phyloP scores from a whole-genome alignment of 1,284 basidiomycete species.

The Pterula multifida region DNA sequence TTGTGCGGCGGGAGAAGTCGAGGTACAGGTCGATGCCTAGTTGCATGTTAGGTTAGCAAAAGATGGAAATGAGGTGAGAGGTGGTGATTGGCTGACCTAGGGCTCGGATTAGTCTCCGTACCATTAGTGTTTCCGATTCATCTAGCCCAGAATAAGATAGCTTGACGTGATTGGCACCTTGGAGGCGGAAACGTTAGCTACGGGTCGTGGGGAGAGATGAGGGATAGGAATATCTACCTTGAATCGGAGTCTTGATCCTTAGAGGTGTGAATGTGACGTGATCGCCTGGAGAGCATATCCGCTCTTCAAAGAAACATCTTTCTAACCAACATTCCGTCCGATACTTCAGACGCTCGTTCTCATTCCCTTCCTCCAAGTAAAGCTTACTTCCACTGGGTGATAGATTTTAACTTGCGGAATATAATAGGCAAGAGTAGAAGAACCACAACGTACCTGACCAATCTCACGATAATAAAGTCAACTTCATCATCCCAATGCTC shows the following conservation, averaged over 20 bases:
- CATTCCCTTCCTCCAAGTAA: constrained; percentile 38
- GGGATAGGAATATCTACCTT: constrained; percentile 24
- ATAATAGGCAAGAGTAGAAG: not conserved
- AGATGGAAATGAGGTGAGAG: constrained; percentile 1
- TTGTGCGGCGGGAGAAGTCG: constrained; percentile 48
- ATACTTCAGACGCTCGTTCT: constrained; percentile 34
- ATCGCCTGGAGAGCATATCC: constrained; percentile 44
- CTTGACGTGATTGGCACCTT: constrained; percentile 38
- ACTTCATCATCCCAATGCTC: constrained; percentile 29
- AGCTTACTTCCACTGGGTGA: constrained; percentile 46
- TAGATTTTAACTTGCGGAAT: not conserved
- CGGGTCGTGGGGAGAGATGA: not conserved
- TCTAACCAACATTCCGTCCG: constrained; percentile 80
- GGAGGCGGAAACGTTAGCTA: constrained; percentile 6
- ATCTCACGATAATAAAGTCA: constrained; percentile 55
- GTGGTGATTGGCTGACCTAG: constrained; percentile 31
- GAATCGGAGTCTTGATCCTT: constrained; percentile 34
- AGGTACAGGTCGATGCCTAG: constrained; percentile 44
- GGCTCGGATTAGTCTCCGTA: constrained; percentile 49
- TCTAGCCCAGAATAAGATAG: constrained; percentile 65
- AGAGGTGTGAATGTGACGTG: constrained; percentile 56
- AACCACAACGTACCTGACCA: constrained; percentile 37
- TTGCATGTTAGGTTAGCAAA: constrained; percentile 3
- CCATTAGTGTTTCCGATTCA: constrained; percentile 46
- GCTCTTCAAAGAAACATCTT: constrained; percentile 56